Base-by-base conservation (phyloP, 2,329 filamentous ascomycete species). In the Periconia macrospinosa region DNA sequence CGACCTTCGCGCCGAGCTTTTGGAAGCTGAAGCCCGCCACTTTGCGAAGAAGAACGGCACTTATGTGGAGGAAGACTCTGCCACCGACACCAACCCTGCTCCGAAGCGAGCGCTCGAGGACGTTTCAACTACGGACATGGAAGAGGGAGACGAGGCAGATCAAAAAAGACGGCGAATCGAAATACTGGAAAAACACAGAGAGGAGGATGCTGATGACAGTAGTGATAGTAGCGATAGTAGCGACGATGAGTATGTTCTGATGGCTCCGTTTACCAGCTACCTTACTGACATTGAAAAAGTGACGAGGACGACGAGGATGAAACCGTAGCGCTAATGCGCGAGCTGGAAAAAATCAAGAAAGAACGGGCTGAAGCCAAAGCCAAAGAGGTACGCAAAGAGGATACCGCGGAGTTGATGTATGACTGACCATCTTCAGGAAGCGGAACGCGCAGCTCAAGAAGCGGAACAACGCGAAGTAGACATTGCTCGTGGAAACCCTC, bases 261-360 rank as follows among this genome's bases (percentile, higher is more conserved):
- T 27, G 3, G 23, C 27, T 13, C 41, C 20, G 23, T n/a, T 42
- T 13, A 6, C 13, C 30, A 23, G 47, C 7, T 18, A 27, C 18
- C 23, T 30, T 41, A 53, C 60, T 70, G 57, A 72, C 47, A 2
- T 7, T 9, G 15, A 17, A 6, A 11, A 20, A 70, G 68, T 66
- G 70, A 79, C 51, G 62, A 76, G 69, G 62, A 76, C 69, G 89
- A 92, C 61, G 91, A 81, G 58, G 79, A 96, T 62, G 90, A 93
- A 65, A 89, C 91, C 6, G 92, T 91, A 0, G 91, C 95, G 71
- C 79, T 99, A 59, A 90, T 96, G 83, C 85, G 93, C 42, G 94
- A 99, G 73, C 77, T 99, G 44, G 93, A 96, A 69, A 94, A 96
- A 73, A 96, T 99, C 72, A 91, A 95, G 72, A 86, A 86, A 57